These are phyloP conservation scores for Trametes pubescens DNA, from an alignment of 1,284 basidiomycete species.

Conservation along the genomic window DNA sequence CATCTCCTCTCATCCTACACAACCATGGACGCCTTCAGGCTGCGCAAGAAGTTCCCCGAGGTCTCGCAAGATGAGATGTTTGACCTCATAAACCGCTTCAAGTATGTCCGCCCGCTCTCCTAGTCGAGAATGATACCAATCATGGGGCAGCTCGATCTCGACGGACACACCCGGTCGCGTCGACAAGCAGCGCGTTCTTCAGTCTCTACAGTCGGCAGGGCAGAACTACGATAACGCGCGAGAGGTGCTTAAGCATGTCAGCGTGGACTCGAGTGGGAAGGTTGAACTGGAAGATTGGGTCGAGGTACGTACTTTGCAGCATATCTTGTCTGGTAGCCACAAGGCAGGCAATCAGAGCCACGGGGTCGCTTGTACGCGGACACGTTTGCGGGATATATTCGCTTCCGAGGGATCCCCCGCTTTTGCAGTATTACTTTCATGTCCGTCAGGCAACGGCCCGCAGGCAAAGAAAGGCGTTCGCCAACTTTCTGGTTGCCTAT, in stretches of 20 bases:
- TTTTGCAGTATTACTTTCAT: no score
- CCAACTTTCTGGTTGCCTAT: not conserved
- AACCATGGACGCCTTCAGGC: slow-evolving; percentile 85
- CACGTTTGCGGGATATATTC: not conserved
- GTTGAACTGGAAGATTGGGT: slow-evolving; percentile 99
- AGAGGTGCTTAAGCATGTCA: slow-evolving; percentile 94
- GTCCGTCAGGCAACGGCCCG: not conserved
- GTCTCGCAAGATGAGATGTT: slow-evolving; percentile 94
- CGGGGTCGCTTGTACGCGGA: not conserved
- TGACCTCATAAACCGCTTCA: slow-evolving; percentile 91
- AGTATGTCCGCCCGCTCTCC: slow-evolving; percentile 63
- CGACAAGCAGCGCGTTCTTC: slow-evolving; percentile 84
- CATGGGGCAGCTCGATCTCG: slow-evolving; percentile 69
- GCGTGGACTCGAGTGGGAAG: slow-evolving; percentile 93
- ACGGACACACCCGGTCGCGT: slow-evolving; percentile 89
- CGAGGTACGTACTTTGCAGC: slow-evolving; percentile 63
- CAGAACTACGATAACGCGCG: slow-evolving; percentile 92
- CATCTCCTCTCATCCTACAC: slow-evolving; percentile 25
- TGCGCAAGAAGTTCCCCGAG: slow-evolving; percentile 95
- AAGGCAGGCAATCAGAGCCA: not conserved
- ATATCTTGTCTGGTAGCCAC: not conserved
- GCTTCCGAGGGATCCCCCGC: not conserved
- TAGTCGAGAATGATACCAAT: slow-evolving; percentile 24
- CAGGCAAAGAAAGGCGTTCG: not conserved
- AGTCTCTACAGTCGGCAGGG: slow-evolving; percentile 78